Conservation (phyloP, 768 basidiomycete species). For the Rhodotorula taiwanensis region DNA sequence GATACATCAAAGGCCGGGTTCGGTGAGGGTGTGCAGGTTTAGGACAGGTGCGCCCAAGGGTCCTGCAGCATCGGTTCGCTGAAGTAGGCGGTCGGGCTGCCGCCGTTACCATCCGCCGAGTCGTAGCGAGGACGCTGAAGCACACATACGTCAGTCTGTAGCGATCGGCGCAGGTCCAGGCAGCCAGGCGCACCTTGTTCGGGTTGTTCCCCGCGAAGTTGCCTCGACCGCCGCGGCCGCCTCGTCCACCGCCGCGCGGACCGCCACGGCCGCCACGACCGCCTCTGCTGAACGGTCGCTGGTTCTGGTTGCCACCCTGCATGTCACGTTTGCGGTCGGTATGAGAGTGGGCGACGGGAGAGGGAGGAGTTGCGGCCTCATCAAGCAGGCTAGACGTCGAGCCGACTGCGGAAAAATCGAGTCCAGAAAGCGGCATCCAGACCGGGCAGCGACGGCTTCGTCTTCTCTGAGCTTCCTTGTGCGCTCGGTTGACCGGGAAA, state of each 20-base stretch:
- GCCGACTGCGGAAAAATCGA: too few relatives aligned
- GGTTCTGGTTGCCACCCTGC: background rate
- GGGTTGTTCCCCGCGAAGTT: background rate
- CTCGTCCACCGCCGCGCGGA: slow-evolving; percentile 4
- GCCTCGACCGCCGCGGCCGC: background rate
- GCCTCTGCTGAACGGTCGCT: background rate
- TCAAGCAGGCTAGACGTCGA: too few relatives aligned
- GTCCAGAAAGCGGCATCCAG: too few relatives aligned
- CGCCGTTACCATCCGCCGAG: background rate
- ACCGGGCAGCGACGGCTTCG: too few relatives aligned
- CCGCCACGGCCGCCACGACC: slow-evolving; percentile 2
- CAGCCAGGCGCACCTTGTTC: slow-evolving; percentile 13
- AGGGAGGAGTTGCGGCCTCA: too few relatives aligned
- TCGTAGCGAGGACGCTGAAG: slow-evolving; percentile 11
- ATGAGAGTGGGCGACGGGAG: background rate
- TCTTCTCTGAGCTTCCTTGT: too few relatives aligned
- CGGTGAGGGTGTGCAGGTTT: background rate
- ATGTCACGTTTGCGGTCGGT: background rate
- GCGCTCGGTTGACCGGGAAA: too few relatives aligned
- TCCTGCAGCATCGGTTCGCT: slow-evolving; percentile 1
- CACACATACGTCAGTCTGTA: background rate
- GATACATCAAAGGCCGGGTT: too few relatives aligned
- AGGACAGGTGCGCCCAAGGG: slow-evolving; percentile 19
- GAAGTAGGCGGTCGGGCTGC: slow-evolving; percentile 4
- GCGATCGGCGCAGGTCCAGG: background rate